phyloP scores from a whole-genome alignment of 2,329 filamentous ascomycete genomes.

The Trichothecium roseum region DNA sequence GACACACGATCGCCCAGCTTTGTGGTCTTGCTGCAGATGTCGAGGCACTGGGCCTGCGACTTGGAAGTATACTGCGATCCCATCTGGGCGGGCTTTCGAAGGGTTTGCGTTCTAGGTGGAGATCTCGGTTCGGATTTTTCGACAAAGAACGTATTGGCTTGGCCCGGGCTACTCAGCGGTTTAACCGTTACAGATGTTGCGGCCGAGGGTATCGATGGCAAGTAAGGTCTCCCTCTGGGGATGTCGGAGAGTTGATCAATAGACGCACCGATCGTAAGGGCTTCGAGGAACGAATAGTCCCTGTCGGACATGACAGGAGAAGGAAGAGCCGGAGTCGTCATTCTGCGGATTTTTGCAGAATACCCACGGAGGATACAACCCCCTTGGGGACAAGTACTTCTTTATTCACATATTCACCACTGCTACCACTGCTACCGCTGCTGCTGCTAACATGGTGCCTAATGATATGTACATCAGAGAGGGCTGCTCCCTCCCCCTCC shows the following conservation, averaged over 20 bases:
- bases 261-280: constrained; percentile 13
- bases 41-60: constrained; percentile 20
- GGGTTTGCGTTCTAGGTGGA: constrained; percentile 3
- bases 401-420: too few relatives aligned
- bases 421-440: too few relatives aligned
- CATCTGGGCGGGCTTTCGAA: constrained; percentile 5
- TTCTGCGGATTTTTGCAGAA: constrained; percentile 1
- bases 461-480: too few relatives aligned
- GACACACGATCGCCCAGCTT: constrained; percentile 53
- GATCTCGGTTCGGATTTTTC: background rate
- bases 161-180: background rate
- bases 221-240: constrained; percentile 15
- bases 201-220: constrained; percentile 7
- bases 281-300: constrained; percentile 21
- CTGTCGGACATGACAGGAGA: constrained; percentile 2
- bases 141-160: too few relatives aligned
- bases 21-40: constrained; percentile 47
- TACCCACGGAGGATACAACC: too few relatives aligned
- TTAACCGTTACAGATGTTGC: background rate
- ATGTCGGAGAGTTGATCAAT: constrained; percentile 16
- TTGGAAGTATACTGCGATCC: constrained; percentile 6
- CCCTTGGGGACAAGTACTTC: too few relatives aligned
- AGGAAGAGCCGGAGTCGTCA: background rate
- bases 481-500: too few relatives aligned
- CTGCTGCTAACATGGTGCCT: too few relatives aligned